These are phyloP conservation scores for Tranzscheliella williamsii DNA, from an alignment of 1,284 basidiomycete species.

Conservation along the genomic window DNA sequence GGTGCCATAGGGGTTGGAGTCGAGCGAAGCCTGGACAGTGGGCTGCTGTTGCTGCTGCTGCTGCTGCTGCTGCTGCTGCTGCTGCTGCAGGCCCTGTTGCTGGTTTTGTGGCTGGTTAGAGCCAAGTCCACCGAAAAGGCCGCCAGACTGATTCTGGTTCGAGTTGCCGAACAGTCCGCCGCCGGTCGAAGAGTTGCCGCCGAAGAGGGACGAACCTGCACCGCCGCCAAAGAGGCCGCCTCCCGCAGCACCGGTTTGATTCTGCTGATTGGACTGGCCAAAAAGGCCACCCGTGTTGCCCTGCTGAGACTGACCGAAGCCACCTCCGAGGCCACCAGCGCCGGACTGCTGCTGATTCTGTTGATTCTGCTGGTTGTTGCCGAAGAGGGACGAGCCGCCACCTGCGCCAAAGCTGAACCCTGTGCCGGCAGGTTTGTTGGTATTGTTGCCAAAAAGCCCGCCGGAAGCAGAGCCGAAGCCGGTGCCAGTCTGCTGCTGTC, in stretches of 20 bases:
- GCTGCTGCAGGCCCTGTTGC: slow-evolving; percentile 26
- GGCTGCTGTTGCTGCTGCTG: slow-evolving; percentile 60
- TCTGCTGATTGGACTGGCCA: slow-evolving; percentile 51
- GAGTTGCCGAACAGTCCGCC: slow-evolving; percentile 65
- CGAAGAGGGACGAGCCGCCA: slow-evolving; percentile 56
- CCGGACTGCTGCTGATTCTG: slow-evolving; percentile 25
- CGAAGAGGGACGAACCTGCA: slow-evolving; percentile 47
- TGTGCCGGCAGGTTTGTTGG: slow-evolving; percentile 34
- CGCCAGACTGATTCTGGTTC: slow-evolving; percentile 11
- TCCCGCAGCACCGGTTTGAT: slow-evolving; percentile 17
- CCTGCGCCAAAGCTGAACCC: slow-evolving; percentile 46
- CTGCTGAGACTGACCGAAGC: slow-evolving; percentile 28
- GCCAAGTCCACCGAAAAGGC: slow-evolving; percentile 13
- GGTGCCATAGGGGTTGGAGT: slow-evolving; percentile 81
- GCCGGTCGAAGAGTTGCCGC: slow-evolving; percentile 56
- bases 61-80: slow-evolving; percentile 34
- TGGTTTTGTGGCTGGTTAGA: slow-evolving; percentile 23
- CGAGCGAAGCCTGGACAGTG: slow-evolving; percentile 66
- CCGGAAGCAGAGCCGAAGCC: slow-evolving; percentile 30
- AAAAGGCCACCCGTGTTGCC: slow-evolving; percentile 41
- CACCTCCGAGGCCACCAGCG: slow-evolving; percentile 24
- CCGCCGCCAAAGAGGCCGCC: slow-evolving; percentile 51
- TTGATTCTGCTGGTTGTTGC: slow-evolving; percentile 31
- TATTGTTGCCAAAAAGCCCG: slow-evolving; percentile 60
- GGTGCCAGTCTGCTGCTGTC: slow-evolving; percentile 52